phyloP scores from a whole-genome alignment of 192 early-diverging fungal genomes.

The Gonapodya prolifera region DNA sequence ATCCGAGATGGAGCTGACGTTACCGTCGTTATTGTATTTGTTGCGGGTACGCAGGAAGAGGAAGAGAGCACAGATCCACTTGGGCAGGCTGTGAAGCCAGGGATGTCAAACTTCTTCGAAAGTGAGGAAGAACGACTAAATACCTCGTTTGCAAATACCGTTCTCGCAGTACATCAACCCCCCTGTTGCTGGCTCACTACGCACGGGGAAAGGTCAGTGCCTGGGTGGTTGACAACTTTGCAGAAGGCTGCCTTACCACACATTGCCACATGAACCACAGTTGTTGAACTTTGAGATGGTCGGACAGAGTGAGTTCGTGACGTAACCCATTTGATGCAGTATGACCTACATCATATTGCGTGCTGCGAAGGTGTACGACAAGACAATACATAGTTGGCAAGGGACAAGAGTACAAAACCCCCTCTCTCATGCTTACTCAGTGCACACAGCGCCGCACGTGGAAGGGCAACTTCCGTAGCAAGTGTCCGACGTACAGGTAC shows the following conservation, averaged over 20 bases:
- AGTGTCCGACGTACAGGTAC: background rate
- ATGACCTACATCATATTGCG: background rate
- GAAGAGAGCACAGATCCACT: no score
- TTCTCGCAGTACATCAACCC: background rate
- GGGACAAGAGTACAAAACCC: no score
- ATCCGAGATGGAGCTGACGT: no score
- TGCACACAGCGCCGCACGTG: background rate
- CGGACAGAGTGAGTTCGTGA: background rate
- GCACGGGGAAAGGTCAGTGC: background rate
- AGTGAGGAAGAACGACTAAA: no score
- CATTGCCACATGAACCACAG: background rate
- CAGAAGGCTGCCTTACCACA: background rate
- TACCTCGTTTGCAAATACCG: background rate
- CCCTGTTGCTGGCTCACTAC: background rate
- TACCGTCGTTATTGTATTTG: no score
- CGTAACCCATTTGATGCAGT: background rate
- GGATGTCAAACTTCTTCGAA: no score
- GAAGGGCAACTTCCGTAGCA: background rate
- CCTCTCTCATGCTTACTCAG: background rate
- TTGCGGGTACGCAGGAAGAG: no score
- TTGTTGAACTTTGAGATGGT: background rate
- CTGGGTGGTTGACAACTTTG: background rate
- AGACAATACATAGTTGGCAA: background rate
- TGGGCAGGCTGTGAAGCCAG: no score
- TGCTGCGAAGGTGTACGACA: background rate